Evolutionary conservation across 345 rosid genomes (phyloP).

Genomic region (Erodium maritimum): DNA sequence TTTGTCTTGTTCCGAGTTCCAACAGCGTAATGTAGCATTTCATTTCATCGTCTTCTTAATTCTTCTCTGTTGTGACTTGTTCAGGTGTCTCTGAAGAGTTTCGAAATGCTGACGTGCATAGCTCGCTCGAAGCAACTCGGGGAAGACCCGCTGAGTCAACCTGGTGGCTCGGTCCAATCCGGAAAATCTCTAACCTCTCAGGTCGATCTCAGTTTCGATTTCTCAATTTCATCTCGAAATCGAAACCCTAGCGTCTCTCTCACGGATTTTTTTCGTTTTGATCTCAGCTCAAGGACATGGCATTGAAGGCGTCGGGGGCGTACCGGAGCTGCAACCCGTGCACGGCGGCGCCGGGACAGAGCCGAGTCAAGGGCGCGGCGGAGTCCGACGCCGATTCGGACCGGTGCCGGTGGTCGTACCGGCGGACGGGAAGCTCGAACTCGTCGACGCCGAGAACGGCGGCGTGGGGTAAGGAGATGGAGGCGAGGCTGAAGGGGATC

Average conservation of each 20-base stretch:
- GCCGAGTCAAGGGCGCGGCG: conserved; percentile 24
- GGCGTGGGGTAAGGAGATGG: conserved; percentile 78
- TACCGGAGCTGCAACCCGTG: conserved; percentile 78
- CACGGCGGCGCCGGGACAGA: conserved; percentile 42
- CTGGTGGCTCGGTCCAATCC: conserved; percentile 30
- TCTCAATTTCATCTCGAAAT: too few species aligned
- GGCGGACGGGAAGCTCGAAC: conserved; percentile 79
- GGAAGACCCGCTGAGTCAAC: conserved; percentile 55
- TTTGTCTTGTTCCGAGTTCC: too few species aligned
- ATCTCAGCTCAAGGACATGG: conserved; percentile 85
- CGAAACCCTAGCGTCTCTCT: neutral
- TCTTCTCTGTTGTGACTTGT: too few species aligned
- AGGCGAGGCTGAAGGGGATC: conserved; percentile 66
- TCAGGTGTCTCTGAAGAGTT: too few species aligned
- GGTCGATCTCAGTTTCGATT: conserved; percentile 26
- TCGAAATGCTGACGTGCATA: conserved; percentile 95
- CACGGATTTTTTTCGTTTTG: too few species aligned
- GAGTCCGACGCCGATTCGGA: conserved; percentile 69
- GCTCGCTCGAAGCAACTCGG: conserved; percentile 82
- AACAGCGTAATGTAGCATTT: too few species aligned
- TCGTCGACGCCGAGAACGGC: conserved; percentile 34
- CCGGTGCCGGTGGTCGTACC: conserved; percentile 53
- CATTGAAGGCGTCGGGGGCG: conserved; percentile 81
- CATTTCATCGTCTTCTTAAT: too few species aligned
- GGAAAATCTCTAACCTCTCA: conserved; percentile 85